Conservation (phyloP, 495 filamentous ascomycete species). For the Neurospora hispaniola region DNA sequence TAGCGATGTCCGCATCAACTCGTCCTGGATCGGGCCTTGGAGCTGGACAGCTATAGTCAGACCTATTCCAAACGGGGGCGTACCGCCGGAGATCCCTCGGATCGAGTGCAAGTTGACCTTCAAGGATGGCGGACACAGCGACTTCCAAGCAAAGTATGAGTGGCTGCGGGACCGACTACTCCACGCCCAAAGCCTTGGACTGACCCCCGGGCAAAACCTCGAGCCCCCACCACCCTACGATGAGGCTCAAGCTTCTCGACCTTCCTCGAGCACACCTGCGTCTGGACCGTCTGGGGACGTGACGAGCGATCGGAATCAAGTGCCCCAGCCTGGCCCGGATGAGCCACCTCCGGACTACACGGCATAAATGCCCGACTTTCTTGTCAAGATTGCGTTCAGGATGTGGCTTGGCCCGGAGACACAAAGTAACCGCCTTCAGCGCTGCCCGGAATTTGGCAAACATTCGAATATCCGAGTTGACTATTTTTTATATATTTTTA, state of each 20-base stretch:
- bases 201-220: constrained; percentile 41
- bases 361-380: not conserved
- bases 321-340: constrained; percentile 41
- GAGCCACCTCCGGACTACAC: constrained; percentile 87
- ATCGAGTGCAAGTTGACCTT: constrained; percentile 79
- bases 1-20: constrained; percentile 77
- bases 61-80: constrained; percentile 75
- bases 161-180: constrained; percentile 71
- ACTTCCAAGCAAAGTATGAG: constrained; percentile 78
- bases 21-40: constrained; percentile 95
- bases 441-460: not conserved
- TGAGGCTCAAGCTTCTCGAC: constrained; percentile 16
- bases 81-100: constrained; percentile 59
- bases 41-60: constrained; percentile 73
- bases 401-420: not conserved
- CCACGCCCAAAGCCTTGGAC: constrained; percentile 63
- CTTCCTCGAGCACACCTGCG: constrained; percentile 19
- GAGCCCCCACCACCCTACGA: constrained; percentile 84
- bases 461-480: not conserved
- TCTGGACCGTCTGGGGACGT: not conserved
- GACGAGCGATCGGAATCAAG: constrained; percentile 14
- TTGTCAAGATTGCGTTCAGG: not conserved
- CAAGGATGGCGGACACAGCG: constrained; percentile 88
- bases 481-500: no score
- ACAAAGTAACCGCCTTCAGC: not conserved